Base-by-base conservation (phyloP, 2,329 filamentous ascomycete species). In the Penicillium polonicum region DNA sequence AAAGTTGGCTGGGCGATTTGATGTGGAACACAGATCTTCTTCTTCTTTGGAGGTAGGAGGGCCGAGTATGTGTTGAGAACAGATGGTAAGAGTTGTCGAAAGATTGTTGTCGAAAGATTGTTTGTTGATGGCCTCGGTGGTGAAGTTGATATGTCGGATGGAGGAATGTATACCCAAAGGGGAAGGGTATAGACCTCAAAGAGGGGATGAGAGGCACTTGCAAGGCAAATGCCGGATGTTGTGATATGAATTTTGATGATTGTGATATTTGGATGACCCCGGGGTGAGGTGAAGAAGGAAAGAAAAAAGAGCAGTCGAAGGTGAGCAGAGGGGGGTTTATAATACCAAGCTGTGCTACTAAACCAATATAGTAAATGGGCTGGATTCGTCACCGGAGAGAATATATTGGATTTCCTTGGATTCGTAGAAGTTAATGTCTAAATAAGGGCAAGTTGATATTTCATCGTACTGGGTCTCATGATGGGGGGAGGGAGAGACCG, bases 201-300 rank as follows among this genome's bases (percentile, higher is more conserved):
- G 36, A 38, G 36, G 13, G 17, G 17, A 36, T 36, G 7, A 15
- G 35, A 36, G 35, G 3, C 17, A n/a, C 35, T n/a, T 36, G 35
- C 35, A 8, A 27, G 27, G 27, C 29, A 39, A 50, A 50, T 31
- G 38, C 25, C 13, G 15, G 27, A 51, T 51, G 38, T 8, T 7
- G 8, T 38, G 23, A 29, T 19, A 8, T 27, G 27, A 25, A 8
- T 44, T 33, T 31, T n/a, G 42, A 46, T 33, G 27, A 15, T 19
- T 21, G 7, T 41, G 15, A 25, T 41, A 35, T 31, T 29, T 7
- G 3, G 31, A 35, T 45, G 41, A 53, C 51, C 51, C 31, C n/a
- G 3, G 25, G 3, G 45, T 38, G 52, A 53, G 57, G 49, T 57
- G 53, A 49, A 53, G 50, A 53, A 43, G 44, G 12, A 35, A 60